These are phyloP conservation scores for Fusarium palustre DNA, from an alignment of 2,329 filamentous ascomycete species.

Conservation along the genomic window DNA sequence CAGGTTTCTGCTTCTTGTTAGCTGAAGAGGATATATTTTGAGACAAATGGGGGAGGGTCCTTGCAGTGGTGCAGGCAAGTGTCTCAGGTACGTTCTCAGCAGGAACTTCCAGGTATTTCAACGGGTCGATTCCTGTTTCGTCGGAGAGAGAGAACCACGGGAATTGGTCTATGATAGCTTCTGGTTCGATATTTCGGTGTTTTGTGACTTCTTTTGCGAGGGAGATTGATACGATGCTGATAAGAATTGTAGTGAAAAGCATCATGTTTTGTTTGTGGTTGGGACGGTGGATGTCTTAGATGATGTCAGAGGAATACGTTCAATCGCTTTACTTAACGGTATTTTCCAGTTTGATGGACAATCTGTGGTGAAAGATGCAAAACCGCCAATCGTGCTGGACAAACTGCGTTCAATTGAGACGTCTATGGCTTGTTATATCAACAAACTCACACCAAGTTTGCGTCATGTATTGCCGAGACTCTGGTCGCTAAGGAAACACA, in stretches of 20 bases:
- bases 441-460: not conserved
- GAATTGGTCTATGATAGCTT: constrained; percentile 16
- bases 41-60: not conserved
- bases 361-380: not conserved
- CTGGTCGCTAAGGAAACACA: constrained; percentile 13
- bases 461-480: not conserved
- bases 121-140: constrained; percentile 33
- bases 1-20: constrained; percentile 17
- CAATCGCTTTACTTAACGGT: not conserved
- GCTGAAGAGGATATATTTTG: not conserved
- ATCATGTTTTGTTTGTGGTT: constrained; percentile 9
- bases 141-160: constrained; percentile 23
- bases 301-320: not conserved
- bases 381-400: not conserved
- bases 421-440: constrained; percentile 11
- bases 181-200: not conserved
- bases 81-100: constrained; percentile 18
- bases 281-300: not conserved
- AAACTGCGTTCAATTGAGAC: not conserved
- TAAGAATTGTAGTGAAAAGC: not conserved
- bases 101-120: constrained; percentile 10
- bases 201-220: not conserved
- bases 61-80: constrained; percentile 33
- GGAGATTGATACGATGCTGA: constrained; percentile 9
- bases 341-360: not conserved